A percentile compares a stretch with the other conserved stretches of the same genome.
phyloP scores from a whole-genome alignment of 257 asterid species.

The Capsicum pubescens region DNA sequence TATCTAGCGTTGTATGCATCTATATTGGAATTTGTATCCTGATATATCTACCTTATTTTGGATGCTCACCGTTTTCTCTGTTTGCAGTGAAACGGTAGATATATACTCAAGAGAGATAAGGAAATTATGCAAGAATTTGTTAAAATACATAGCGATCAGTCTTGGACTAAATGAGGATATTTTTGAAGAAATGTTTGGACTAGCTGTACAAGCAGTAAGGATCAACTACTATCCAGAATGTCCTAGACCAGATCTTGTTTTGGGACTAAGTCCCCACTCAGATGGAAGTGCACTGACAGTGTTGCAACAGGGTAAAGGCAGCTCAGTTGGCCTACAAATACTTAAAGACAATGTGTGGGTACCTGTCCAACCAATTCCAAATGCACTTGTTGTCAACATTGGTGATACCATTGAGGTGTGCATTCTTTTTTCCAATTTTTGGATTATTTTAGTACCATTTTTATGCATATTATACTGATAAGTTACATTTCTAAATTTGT shows the following conservation, averaged over 20 bases:
- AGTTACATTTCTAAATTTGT: background rate
- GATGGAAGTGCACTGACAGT: slow-evolving; percentile 98
- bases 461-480: background rate
- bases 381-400: slow-evolving; percentile 85
- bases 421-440: background rate
- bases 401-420: slow-evolving; percentile 94
- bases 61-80: background rate
- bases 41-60: background rate
- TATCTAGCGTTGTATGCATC: background rate
- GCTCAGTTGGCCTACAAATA: slow-evolving; percentile 86
- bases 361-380: slow-evolving; percentile 74
- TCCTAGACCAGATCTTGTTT: slow-evolving; percentile 92
- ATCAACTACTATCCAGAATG: slow-evolving; percentile 96
- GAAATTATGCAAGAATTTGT: slow-evolving; percentile 77
- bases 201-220: slow-evolving; percentile 90
- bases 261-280: slow-evolving; percentile 94
- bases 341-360: slow-evolving; percentile 68
- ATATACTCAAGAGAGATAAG: slow-evolving; percentile 67
- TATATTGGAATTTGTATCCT: background rate
- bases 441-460: background rate
- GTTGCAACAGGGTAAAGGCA: slow-evolving; percentile 74
- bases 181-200: slow-evolving; percentile 84
- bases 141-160: slow-evolving; percentile 66
- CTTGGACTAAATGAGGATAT: slow-evolving; percentile 53
- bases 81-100: slow-evolving; percentile 72